Evolutionary conservation across 805 yeast species (phyloP), one percentile per base, ranked within the genome.

Genomic region (Saccharomycopsis lassenensis): DNA sequence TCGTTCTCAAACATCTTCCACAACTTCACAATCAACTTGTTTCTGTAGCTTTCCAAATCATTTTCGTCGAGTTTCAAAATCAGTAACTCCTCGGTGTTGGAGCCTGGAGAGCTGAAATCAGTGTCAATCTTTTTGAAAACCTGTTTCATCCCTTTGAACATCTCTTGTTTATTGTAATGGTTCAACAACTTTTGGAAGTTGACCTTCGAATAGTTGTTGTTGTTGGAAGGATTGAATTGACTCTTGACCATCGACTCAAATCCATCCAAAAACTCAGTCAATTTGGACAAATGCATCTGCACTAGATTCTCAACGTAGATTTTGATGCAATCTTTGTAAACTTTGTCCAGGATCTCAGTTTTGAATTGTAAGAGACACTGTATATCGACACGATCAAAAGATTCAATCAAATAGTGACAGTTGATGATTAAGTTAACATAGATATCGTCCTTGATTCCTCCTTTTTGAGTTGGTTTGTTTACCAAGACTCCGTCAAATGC

Each of bases 1-100:
- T 74, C 72, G 15, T 72, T 74, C 46, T 78, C 84, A 40, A 82
- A 57, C 14, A 80, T 74, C 11, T 66, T 61, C 91, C 94, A 78
- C 38, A 84, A 64, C 48, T 67, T 71, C 25, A 69, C 74, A 26
- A 75, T 57, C 27, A 83, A 52, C 30, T 67, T 73, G 32, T 62
- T 65, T 48, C 74, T 80, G 42, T 65, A 58, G 40, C 62, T 65
- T 23, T 60, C 36, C 1, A 54, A 51, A 8, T 52, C 51, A 1
- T 32, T 33, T 10, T 46, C 45, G 31, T 34, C 37, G 14, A 42
- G 31, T 22, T 33, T 20, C 3, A 42, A 20, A 11, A 42, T 28
- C 7, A 39, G 20, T 17, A 42, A 17, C 23, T 42, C 45, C 26
- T 42, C 45, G 11, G 25, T 27, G 18, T 29, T 36, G 12, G 25